A percentile compares a stretch with the other conserved stretches of the same genome.
phyloP scores from a whole-genome alignment of 768 basidiomycete genomes.

The Sarcomyxa edulis region DNA sequence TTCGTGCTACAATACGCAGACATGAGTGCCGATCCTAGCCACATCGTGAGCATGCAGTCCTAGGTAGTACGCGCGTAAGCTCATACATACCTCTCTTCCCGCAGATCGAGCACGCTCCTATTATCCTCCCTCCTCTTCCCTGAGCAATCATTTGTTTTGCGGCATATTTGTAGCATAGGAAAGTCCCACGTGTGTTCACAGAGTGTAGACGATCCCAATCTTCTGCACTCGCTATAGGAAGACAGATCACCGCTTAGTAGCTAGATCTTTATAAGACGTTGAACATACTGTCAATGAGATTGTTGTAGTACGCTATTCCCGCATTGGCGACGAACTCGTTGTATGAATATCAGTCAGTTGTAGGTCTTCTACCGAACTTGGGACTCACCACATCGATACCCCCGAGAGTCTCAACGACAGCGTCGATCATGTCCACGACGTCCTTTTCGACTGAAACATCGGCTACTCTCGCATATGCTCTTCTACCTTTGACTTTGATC shows the following conservation, averaged over 20 bases:
- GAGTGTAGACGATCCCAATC: conserved; percentile 22
- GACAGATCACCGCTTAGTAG: neutral
- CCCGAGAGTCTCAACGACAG: conserved; percentile 28
- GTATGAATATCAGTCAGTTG: neutral
- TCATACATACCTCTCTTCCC: conserved; percentile 30
- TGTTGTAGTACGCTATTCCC: conserved; percentile 14
- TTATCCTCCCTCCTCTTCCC: conserved; percentile 36
- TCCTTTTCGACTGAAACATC: conserved; percentile 31
- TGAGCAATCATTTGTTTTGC: conserved; percentile 31
- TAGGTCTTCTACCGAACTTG: neutral
- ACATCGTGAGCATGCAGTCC: neutral
- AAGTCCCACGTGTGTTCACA: conserved; percentile 24
- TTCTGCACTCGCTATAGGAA: conserved; percentile 12
- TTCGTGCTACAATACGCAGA: conserved; percentile 28
- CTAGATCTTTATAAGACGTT: neutral
- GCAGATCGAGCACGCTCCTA: conserved; percentile 35
- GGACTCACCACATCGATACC: conserved; percentile 18
- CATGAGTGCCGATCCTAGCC: conserved; percentile 7
- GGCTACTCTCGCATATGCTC: conserved; percentile 15
- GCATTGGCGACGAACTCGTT: conserved; percentile 32
- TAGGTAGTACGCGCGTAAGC: neutral
- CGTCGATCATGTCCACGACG: conserved; percentile 27
- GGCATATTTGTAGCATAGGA: conserved; percentile 27
- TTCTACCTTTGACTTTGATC: conserved; percentile 16
- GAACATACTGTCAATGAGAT: conserved; percentile 16